Conservation (phyloP, 352 stramenopile genomes). For the Pythium sp. region DNA sequence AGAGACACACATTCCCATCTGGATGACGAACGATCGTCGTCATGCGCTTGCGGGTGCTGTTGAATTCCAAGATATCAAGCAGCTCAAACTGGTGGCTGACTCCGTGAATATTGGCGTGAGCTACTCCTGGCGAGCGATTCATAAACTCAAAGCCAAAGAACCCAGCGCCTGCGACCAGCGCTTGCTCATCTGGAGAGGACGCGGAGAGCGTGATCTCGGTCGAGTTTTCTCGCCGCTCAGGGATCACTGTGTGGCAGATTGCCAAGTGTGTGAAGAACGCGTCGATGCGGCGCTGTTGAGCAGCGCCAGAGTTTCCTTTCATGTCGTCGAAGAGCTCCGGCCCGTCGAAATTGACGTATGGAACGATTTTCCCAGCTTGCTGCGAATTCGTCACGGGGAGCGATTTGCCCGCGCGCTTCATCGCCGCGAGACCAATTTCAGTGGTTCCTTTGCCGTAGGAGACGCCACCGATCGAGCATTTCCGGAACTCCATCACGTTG, state of each 20-base stretch:
- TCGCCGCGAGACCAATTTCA: slow-evolving; percentile 70
- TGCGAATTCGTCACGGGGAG: slow-evolving; percentile 32
- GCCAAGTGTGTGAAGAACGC: slow-evolving; percentile 86
- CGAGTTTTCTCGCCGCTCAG: slow-evolving; percentile 88
- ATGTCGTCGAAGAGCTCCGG: slow-evolving; percentile 66
- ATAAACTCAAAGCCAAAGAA: slow-evolving; percentile 80
- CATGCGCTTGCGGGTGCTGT: slow-evolving; percentile 93
- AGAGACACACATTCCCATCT: slow-evolving; percentile 57
- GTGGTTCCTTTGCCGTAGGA: slow-evolving; percentile 89
- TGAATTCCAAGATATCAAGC: slow-evolving; percentile 90
- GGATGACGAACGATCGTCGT: slow-evolving; percentile 84
- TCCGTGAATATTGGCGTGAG: slow-evolving; percentile 47
- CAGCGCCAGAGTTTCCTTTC: slow-evolving; percentile 43
- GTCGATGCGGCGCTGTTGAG: slow-evolving; percentile 57
- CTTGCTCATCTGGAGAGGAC: slow-evolving; percentile 86
- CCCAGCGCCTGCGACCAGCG: slow-evolving; percentile 69
- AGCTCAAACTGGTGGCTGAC: slow-evolving; percentile 60
- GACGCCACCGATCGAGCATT: slow-evolving; percentile 89
- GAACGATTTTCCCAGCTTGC: slow-evolving; percentile 28
- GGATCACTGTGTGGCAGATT: slow-evolving; percentile 96
- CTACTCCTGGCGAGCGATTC: slow-evolving; percentile 57
- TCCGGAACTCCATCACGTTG: slow-evolving; percentile 98
- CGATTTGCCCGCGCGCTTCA: slow-evolving; percentile 58
- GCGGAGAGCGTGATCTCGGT: slow-evolving; percentile 60
- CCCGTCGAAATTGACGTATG: slow-evolving; percentile 77